phyloP scores from a whole-genome alignment of 345 rosid species.

The Salix brachista region DNA sequence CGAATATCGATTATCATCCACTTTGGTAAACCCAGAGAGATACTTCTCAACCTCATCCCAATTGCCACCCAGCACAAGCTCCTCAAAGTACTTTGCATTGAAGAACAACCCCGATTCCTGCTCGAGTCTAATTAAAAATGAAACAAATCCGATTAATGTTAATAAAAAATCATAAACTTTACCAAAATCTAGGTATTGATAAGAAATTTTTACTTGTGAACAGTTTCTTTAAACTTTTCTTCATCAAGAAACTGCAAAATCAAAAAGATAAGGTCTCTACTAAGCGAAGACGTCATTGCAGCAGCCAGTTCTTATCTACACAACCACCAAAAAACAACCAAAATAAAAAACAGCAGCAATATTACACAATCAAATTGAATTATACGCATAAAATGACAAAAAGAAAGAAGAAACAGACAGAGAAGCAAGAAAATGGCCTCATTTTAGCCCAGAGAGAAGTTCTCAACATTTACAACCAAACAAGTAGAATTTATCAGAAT shows the following conservation, averaged over 20 bases:
- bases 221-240: slow-evolving; percentile 35
- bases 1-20: slow-evolving; percentile 37
- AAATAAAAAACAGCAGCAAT: background rate
- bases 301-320: slow-evolving; percentile 13
- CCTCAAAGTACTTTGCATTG: slow-evolving; percentile 35
- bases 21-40: slow-evolving; percentile 34
- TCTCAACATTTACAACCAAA: background rate
- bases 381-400: background rate
- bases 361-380: background rate
- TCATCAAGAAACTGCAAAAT: slow-evolving; percentile 44
- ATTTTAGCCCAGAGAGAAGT: background rate
- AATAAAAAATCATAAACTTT: background rate
- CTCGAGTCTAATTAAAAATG: slow-evolving; percentile 36
- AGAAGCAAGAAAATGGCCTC: background rate
- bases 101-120: slow-evolving; percentile 39
- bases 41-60: slow-evolving; percentile 44
- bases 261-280: slow-evolving; percentile 40
- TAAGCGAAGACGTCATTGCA: slow-evolving; percentile 29
- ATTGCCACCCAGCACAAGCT: slow-evolving; percentile 29
- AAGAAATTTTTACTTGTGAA: slow-evolving; percentile 25
- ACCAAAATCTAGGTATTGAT: background rate
- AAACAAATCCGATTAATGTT: background rate
- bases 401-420: background rate
- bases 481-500: background rate
- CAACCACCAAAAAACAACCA: slow-evolving; percentile 2